These are phyloP conservation scores for Cytauxzoon felis DNA, from an alignment of 169 alveolate genomes.

Conservation along the genomic window DNA sequence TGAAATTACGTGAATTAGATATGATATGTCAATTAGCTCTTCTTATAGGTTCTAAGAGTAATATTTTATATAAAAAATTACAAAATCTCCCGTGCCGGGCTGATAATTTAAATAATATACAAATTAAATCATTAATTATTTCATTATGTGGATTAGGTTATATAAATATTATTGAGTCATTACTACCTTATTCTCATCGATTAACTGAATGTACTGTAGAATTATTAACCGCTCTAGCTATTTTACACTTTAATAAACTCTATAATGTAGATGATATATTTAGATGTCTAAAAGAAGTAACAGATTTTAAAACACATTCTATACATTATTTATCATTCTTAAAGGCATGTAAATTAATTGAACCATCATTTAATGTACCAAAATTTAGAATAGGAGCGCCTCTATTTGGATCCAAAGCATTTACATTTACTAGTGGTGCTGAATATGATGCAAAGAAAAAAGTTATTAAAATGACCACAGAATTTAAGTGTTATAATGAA, in stretches of 20 bases:
- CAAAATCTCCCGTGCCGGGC: constrained; percentile 33
- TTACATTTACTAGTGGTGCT: no score
- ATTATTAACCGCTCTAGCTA: constrained; percentile 24
- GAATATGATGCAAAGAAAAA: no score
- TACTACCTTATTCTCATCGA: constrained; percentile 1
- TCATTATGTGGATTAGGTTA: constrained; percentile 30
- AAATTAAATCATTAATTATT: constrained; percentile 16
- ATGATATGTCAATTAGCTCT: constrained; percentile 13
- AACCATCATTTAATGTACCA: no score
- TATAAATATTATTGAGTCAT: constrained; percentile 12
- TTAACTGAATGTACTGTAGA: constrained; percentile 14
- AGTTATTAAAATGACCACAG: no score
- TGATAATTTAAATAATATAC: constrained; percentile 19
- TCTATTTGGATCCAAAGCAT: no score
- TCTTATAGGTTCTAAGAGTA: constrained; percentile 23
- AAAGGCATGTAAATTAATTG: no score
- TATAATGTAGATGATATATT: no score
- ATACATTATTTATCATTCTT: no score
- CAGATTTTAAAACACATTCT: no score
- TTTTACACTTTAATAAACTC: constrained; percentile 28
- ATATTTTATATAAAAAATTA: constrained; percentile 15
- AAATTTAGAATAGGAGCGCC: no score
- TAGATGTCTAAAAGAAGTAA: no score
- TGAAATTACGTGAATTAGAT: constrained; percentile 42
- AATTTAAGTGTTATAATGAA: neutral